Base-by-base conservation (phyloP, 2,329 filamentous ascomycete species). In the Penicillium nordicum region DNA sequence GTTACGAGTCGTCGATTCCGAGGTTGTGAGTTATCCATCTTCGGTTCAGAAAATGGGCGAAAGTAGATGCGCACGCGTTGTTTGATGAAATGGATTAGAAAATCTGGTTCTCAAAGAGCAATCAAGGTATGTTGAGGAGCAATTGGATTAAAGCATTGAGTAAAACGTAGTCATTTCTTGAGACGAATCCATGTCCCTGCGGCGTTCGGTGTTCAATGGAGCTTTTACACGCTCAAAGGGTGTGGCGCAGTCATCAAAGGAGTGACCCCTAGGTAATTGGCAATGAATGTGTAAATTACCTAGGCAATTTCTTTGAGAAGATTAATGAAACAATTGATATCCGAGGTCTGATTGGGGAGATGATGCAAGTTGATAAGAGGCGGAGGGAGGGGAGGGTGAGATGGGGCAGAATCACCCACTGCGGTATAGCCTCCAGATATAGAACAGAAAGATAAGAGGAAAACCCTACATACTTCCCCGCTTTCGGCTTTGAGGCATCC, bases 1-100 rank as follows among this genome's bases (percentile, higher is more conserved):
- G 74, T 77, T 47, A 71, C 69, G 49, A 64, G 57, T 55, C 68
- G 72, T 49, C 71, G 73, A 59, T 63, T 62, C 51, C 59, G 60
- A 34, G 55, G 36, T 16, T 44, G 57, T 36, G 61, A 53, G n/a
- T 50, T 44, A 21, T 61, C 59, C 64, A 67, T 66, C 32, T 54
- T 61, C 34, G 50, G 37, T 50, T 30, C 45, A 53, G 23, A 48
- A 45, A 34, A 18, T 1, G 21, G 14, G 11, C 12, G 14, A 14
- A 21, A 18, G 18, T 29, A 25, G 25, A 46, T 41, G 53, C 43
- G 44, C 42, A 23, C 23, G 32, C 10, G 30, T 54, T 41, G 16
- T 47, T 57, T 14, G 37, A 38, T 42, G 6, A 1, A 21, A 10
- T 43, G 5, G 5, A 38, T 32, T 14, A 11, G 3, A 16, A 32